phyloP scores from a whole-genome alignment of 768 basidiomycete species.

The Glaciozyma antarctica region DNA sequence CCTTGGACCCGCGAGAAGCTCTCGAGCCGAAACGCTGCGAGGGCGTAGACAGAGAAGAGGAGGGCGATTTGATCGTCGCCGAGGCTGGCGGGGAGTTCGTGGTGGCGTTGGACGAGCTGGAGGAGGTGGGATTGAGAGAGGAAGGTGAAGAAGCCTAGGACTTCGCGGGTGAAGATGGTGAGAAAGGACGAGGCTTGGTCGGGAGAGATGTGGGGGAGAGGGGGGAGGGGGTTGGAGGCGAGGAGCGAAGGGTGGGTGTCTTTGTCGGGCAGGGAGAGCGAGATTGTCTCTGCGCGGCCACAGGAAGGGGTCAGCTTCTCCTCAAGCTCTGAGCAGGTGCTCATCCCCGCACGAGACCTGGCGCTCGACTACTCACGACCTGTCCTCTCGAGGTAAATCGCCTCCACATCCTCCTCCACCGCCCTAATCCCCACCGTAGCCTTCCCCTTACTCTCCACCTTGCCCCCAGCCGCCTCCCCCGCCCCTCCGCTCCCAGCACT shows the following conservation, averaged over 20 bases:
- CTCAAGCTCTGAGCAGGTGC: too few species aligned
- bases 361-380: background rate
- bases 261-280: conserved; percentile 2
- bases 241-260: conserved; percentile 3
- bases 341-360: too few species aligned
- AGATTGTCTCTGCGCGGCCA: background rate
- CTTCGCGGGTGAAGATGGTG: conserved; percentile 6
- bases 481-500: background rate
- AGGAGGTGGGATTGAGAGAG: background rate
- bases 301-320: background rate
- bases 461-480: too few species aligned
- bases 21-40: background rate
- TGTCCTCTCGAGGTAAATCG: background rate
- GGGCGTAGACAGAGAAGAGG: conserved; percentile 3
- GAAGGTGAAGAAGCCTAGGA: conserved; percentile 3
- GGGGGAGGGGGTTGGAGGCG: background rate
- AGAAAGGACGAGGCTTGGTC: background rate
- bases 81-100: background rate
- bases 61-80: conserved; percentile 4
- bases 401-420: conserved; percentile 3
- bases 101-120: conserved; percentile 4
- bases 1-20: background rate
- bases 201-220: background rate
- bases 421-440: background rate
- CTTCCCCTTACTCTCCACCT: too few species aligned